Conservation (phyloP, 805 yeast species). For the Myxozyma lipomycoides region DNA sequence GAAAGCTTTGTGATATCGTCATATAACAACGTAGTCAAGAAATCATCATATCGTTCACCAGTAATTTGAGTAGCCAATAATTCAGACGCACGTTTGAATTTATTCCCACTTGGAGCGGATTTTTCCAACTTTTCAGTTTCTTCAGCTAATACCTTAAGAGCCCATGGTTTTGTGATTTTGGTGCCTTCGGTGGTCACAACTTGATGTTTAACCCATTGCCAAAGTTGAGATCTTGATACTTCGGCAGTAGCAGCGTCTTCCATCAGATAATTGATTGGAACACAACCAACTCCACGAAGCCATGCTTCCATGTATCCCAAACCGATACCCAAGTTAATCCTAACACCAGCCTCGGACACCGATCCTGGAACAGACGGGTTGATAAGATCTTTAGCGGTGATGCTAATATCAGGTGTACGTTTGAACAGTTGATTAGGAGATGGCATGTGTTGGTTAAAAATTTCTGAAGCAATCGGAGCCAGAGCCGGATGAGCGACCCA, state of each 20-base stretch:
- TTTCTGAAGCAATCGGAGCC: slow-evolving; percentile 60
- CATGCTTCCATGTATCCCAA: slow-evolving; percentile 70
- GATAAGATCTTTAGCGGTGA: slow-evolving; percentile 58
- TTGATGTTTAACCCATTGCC: slow-evolving; percentile 71
- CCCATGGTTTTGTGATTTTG: slow-evolving; percentile 50
- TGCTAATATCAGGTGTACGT: slow-evolving; percentile 46
- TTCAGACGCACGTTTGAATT: slow-evolving; percentile 54
- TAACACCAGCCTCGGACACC: slow-evolving; percentile 63
- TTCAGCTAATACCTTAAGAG: slow-evolving; percentile 49
- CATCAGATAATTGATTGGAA: slow-evolving; percentile 70
- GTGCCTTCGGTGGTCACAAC: slow-evolving; percentile 54
- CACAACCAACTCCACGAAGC: slow-evolving; percentile 69
- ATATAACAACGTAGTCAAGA: slow-evolving; percentile 50
- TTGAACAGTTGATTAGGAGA: slow-evolving; percentile 67
- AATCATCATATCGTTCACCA: slow-evolving; percentile 59
- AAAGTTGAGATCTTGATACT: slow-evolving; percentile 66
- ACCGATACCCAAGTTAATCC: slow-evolving; percentile 60
- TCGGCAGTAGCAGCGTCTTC: slow-evolving; percentile 79
- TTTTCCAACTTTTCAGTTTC: slow-evolving; percentile 52
- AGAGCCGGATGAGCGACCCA: slow-evolving; percentile 77
- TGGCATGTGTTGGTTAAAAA: slow-evolving; percentile 70
- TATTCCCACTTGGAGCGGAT: slow-evolving; percentile 44
- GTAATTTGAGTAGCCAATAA: slow-evolving; percentile 62
- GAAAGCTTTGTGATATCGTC: slow-evolving; percentile 20
- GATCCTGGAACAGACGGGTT: slow-evolving; percentile 58